Conservation (phyloP, 2,329 filamentous ascomycete species). For the Arthrobotrys musiformis region DNA sequence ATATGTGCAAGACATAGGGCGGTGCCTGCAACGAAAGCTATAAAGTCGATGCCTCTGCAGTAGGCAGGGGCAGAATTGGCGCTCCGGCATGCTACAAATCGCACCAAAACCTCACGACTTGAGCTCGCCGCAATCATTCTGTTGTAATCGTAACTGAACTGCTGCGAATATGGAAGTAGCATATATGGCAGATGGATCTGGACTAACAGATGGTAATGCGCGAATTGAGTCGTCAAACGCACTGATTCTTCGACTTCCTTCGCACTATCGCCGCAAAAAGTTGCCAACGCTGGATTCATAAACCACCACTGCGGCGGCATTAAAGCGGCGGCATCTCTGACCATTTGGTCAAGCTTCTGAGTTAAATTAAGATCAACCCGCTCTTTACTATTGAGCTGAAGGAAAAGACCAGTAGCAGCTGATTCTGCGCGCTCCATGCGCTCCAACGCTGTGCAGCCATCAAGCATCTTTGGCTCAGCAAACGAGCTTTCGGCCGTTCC, state of each 20-base stretch:
- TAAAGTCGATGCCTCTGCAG: slow-evolving; percentile 68
- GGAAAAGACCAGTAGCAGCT: slow-evolving; percentile 64
- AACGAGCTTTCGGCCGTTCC: slow-evolving; percentile 64
- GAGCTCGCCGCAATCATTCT: slow-evolving; percentile 67
- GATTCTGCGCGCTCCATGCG: slow-evolving; percentile 66
- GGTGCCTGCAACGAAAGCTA: slow-evolving; percentile 64
- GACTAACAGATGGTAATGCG: slow-evolving; percentile 67
- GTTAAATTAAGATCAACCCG: slow-evolving; percentile 63
- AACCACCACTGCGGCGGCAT: slow-evolving; percentile 68
- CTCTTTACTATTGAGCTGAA: slow-evolving; percentile 65
- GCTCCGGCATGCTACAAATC: slow-evolving; percentile 66
- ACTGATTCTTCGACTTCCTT: slow-evolving; percentile 60
- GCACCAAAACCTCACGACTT: slow-evolving; percentile 67
- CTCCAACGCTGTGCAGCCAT: slow-evolving; percentile 63
- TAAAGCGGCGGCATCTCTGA: slow-evolving; percentile 64
- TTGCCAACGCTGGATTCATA: slow-evolving; percentile 43
- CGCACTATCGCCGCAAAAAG: slow-evolving; percentile 47
- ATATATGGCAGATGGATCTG: slow-evolving; percentile 70
- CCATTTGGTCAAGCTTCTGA: slow-evolving; percentile 65
- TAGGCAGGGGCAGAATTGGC: slow-evolving; percentile 62
- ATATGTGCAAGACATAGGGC: slow-evolving; percentile 66
- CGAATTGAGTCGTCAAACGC: slow-evolving; percentile 66
- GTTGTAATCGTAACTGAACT: slow-evolving; percentile 65
- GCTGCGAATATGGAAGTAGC: slow-evolving; percentile 62
- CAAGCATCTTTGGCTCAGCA: slow-evolving; percentile 59